phyloP scores from a whole-genome alignment of 129 eudicot species.

The Escallonia rubra region DNA sequence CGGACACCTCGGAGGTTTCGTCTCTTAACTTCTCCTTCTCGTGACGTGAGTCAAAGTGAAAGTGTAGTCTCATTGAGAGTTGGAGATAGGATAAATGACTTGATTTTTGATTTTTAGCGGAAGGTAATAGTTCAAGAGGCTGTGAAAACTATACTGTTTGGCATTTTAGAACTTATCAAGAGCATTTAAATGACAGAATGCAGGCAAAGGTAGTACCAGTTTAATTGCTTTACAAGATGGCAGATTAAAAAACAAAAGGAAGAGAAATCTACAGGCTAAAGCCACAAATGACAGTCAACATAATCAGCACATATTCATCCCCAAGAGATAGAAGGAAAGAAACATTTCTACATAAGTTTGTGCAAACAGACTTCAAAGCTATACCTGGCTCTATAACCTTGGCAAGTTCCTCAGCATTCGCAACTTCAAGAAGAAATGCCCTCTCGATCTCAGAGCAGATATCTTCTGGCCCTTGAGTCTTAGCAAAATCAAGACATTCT shows the following conservation, averaged over 20 bases:
- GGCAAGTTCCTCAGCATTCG: conserved; percentile 82
- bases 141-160: too few species aligned
- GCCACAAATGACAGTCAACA: neutral
- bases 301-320: neutral
- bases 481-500: conserved; percentile 38
- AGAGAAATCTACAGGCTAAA: neutral
- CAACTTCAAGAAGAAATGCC: conserved; percentile 79
- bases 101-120: too few species aligned
- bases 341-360: neutral
- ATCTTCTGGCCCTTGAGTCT: conserved; percentile 37
- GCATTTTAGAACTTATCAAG: neutral
- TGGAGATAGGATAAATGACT: too few species aligned
- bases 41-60: too few species aligned
- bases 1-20: too few species aligned
- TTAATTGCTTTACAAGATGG: neutral
- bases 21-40: too few species aligned
- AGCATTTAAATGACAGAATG: neutral
- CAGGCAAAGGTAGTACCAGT: neutral
- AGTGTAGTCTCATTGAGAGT: too few species aligned
- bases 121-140: too few species aligned
- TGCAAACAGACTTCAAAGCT: conserved; percentile 1
- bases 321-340: neutral
- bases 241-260: neutral
- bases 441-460: conserved; percentile 63
- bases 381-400: conserved; percentile 75